Base-by-base conservation (phyloP, 225 moss, liverwort and hornwort species). In the Straminergon stramineum region DNA sequence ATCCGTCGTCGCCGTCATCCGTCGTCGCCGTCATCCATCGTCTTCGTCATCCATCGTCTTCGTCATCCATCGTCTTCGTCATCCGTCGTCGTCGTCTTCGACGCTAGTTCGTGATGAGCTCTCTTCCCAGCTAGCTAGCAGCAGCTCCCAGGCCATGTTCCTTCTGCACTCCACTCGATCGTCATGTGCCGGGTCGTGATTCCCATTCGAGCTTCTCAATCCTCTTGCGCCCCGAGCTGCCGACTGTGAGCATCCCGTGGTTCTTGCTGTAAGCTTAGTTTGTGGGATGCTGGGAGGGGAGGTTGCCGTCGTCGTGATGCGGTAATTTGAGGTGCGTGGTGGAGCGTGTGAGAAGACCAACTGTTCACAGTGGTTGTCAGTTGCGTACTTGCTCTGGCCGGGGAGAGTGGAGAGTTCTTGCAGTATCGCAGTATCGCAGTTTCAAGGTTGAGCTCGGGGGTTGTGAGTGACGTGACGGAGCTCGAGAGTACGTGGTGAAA, bases 131-230 rank as follows among this genome's bases (percentile, higher is more conserved):
- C 73, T 87, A 87, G 67, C 70, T n/a, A 70, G 79, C 53, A 79
- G 58, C 79, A 48, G 34, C 75, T 16, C 52, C 65, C 52, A 37
- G 31, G 89, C 89, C 89, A 89, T 89, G 89, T 89, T 89, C 68
- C 84, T 84, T 18, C 89, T 89, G 89, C 89, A 45, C 77, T 77
- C 45, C 85, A 37, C 84, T 56, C 83, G 83, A 75, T 79, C 85
- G 70, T 79, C 85, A 89, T 89, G 89, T 78, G 89, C 89, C 79
- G 26, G 79, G 70, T 85, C 79, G 89, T 80, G 89, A 89, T 89
- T 89, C 84, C 30, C 76, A 84, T 41, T 62, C 62, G 6, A 76
- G 73, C 83, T 83, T 58, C 73, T 35, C 52, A 64, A 48, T 55
- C 34, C 1, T 56, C 61, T 60, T 70, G 30, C 35, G 23, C 35